Base-by-base conservation (phyloP, 306 rosid genomes). In the Ammopiptanthus mongolicus region DNA sequence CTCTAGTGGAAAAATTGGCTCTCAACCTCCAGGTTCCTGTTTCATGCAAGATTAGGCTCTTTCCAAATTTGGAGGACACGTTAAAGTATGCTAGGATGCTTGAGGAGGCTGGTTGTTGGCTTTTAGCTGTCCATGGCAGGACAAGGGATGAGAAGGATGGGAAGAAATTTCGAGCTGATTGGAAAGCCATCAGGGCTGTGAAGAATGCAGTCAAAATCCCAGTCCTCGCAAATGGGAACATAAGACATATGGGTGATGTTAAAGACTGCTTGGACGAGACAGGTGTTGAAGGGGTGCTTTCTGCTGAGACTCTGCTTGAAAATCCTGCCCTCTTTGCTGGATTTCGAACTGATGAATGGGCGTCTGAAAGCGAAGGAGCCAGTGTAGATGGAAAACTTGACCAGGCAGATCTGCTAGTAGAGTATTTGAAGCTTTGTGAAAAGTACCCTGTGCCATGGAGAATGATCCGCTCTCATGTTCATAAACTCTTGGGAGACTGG, bases 291-390 rank as follows among this genome's bases (percentile, higher is more conserved):
- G 88, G 88, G 65, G 88, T 85, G 21, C 83, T 85, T 73, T 85
- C 88, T 17, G 88, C 88, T 0, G 88, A 96, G 89, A 76, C 98
- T 41, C 90, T 96, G 44, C 96, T 96, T 21, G 99, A 92, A 78
- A 96, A 96, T 69, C 99, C 98, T 10, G 97, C 98, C 34, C 88
- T 96, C 39, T 96, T 96, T 81, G 88, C 98, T 12, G 98, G 99
- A 31, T 92, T 82, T 83, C 90, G 79, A 69, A 86, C 97, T 9
- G 83, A 87, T 14, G 90, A 90, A 65, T 96, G 97, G 93, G 81
- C 9, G 5, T 78, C 65, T 1, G 88, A 71, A 31, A 61, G 72
- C 7, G 87, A 85, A 82, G 87, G 64, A 53, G 31, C 14, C 18
- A 57, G 13, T 48, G 76, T 70, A 58, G 91, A 85, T 3, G 87